These are phyloP conservation scores for Erythrobasidium hasegawianum DNA, from an alignment of 1,284 basidiomycete genomes.

Conservation along the genomic window DNA sequence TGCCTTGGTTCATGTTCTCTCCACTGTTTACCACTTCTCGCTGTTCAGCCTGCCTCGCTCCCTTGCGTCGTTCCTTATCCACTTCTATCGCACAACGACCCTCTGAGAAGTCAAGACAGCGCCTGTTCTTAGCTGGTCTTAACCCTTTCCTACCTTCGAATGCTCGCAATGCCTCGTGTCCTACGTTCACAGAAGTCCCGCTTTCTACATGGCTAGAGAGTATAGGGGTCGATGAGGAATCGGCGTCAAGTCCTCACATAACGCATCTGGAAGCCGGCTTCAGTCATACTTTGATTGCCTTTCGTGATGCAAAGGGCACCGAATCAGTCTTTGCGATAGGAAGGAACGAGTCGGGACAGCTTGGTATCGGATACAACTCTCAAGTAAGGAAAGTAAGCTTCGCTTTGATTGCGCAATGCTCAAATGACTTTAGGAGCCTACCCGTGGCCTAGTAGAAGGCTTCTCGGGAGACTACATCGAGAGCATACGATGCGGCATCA, in stretches of 20 bases:
- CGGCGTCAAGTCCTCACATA: constrained; percentile 1
- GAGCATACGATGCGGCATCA: constrained; percentile 20
- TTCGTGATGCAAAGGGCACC: constrained; percentile 30
- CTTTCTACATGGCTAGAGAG: constrained; percentile 22
- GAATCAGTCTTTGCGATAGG: constrained; percentile 41
- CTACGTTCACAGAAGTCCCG: constrained; percentile 17
- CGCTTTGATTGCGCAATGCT: not conserved
- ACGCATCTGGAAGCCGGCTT: constrained; percentile 31
- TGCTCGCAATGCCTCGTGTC: constrained; percentile 7
- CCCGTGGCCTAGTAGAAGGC: constrained; percentile 41
- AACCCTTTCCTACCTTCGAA: constrained; percentile 27
- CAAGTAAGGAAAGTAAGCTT: constrained; percentile 36
- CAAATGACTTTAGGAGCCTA: constrained; percentile 34
- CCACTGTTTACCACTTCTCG: not conserved
- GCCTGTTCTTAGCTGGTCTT: constrained; percentile 29
- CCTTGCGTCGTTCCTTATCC: not conserved
- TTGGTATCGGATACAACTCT: constrained; percentile 41
- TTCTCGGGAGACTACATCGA: constrained; percentile 35
- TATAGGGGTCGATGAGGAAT: constrained; percentile 16
- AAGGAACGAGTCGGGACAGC: constrained; percentile 41
- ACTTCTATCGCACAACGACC: not conserved
- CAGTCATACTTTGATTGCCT: constrained; percentile 38
- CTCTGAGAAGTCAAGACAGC: not conserved
- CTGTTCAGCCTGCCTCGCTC: not conserved
- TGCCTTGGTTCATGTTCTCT: not conserved